Conservation (phyloP, 306 rosid species). For the Abrus precatorius region DNA sequence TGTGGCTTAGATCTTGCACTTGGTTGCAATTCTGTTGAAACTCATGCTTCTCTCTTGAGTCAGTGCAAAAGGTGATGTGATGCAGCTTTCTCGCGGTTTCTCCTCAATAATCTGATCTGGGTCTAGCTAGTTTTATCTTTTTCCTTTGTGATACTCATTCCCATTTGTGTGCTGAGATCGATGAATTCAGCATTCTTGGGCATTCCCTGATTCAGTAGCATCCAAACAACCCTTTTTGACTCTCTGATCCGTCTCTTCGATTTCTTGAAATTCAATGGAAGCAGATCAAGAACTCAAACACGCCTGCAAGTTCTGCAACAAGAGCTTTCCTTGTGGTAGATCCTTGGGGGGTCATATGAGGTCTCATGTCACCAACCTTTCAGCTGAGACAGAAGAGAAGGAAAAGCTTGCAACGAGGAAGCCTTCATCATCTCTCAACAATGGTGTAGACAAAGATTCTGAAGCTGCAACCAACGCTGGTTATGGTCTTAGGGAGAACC, state of each 20-base stretch:
- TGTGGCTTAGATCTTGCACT: constrained; percentile 69
- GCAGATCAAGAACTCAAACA: constrained; percentile 64
- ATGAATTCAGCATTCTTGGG: constrained; percentile 53
- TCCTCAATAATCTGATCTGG: constrained; percentile 65
- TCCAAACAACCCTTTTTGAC: constrained; percentile 26
- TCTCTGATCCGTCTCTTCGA: constrained; percentile 39
- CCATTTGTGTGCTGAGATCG: constrained; percentile 47
- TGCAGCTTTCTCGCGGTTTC: constrained; percentile 44
- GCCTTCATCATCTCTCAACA: constrained; percentile 46
- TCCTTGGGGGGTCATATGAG: constrained; percentile 98
- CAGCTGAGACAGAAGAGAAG: constrained; percentile 56
- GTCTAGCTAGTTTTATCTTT: constrained; percentile 7
- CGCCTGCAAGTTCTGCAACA: constrained; percentile 84
- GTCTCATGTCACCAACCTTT: constrained; percentile 71
- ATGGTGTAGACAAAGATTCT: constrained; percentile 50
- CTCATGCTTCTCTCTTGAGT: constrained; percentile 38
- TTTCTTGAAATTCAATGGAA: constrained; percentile 58
- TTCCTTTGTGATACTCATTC: not conserved
- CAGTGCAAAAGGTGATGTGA: constrained; percentile 47
- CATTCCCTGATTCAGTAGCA: constrained; percentile 51
- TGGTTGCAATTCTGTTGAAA: constrained; percentile 44
- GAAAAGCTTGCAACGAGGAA: constrained; percentile 50
- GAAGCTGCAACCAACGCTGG: constrained; percentile 56
- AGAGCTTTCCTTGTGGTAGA: constrained; percentile 87
- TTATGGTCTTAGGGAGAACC: constrained; percentile 85